A percentile compares a stretch with the other conserved stretches of the same genome.
phyloP scores from a whole-genome alignment of 2,329 filamentous ascomycete species.

The Microsporum audouinii region DNA sequence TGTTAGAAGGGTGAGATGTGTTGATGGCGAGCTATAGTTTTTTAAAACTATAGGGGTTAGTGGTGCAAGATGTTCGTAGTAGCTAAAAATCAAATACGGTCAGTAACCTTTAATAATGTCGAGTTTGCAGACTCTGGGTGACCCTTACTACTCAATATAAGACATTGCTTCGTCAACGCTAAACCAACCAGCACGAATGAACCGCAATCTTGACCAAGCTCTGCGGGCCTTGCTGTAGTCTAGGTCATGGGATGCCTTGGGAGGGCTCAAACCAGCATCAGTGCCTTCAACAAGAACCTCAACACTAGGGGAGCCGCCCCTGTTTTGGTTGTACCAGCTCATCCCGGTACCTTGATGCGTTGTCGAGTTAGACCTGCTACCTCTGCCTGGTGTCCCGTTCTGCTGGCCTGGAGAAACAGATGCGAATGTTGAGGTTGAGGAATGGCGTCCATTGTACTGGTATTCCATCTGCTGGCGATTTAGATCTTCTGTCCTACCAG shows the following conservation, averaged over 20 bases:
- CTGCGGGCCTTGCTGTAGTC: slow-evolving; percentile 55
- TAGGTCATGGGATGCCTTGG: slow-evolving; percentile 23
- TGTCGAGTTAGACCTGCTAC: slow-evolving; percentile 26
- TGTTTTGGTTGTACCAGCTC: slow-evolving; percentile 42
- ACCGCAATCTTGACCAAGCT: slow-evolving; percentile 85
- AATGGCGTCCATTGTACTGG: slow-evolving; percentile 29
- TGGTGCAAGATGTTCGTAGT: slow-evolving; percentile 82
- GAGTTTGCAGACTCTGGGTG: slow-evolving; percentile 12
- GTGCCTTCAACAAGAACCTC: slow-evolving; percentile 9
- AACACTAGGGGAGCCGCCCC: slow-evolving; percentile 4
- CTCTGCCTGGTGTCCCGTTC: slow-evolving; percentile 25
- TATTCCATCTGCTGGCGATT: slow-evolving; percentile 40
- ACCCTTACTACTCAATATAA: slow-evolving; percentile 76
- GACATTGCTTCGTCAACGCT: slow-evolving; percentile 84
- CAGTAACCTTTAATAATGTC: slow-evolving; percentile 7
- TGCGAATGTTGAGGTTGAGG: slow-evolving; percentile 29
- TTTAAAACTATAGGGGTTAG: slow-evolving; percentile 89
- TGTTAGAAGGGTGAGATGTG: slow-evolving; percentile 66
- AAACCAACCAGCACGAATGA: slow-evolving; percentile 95
- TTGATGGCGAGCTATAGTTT: slow-evolving; percentile 71
- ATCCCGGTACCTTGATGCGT: slow-evolving; percentile 30
- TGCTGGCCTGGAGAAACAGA: slow-evolving; percentile 29
- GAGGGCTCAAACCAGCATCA: slow-evolving; percentile 9
- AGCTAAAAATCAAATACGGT: slow-evolving; percentile 39
- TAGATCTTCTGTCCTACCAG: slow-evolving; percentile 40